phyloP scores from a whole-genome alignment of 257 asterid genomes.

The Lantana camara region DNA sequence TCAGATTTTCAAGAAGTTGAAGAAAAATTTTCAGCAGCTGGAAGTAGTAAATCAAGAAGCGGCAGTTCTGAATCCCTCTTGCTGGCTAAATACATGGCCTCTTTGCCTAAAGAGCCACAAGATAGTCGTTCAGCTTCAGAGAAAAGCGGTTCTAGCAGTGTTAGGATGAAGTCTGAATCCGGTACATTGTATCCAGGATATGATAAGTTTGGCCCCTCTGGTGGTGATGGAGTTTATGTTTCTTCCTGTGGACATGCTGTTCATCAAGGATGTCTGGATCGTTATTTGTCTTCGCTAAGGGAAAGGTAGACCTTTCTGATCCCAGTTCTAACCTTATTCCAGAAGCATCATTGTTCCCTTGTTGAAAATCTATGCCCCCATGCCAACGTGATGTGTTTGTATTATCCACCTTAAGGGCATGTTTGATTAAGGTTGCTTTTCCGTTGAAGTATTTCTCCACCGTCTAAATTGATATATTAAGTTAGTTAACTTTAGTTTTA shows the following conservation, averaged over 20 bases:
- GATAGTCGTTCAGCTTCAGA: conserved; percentile 68
- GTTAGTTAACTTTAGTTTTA: neutral
- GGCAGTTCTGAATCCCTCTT: conserved; percentile 51
- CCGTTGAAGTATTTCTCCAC: neutral
- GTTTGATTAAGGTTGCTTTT: neutral
- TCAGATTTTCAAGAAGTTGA: conserved; percentile 29
- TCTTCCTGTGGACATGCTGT: conserved; percentile 99
- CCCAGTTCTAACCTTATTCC: neutral
- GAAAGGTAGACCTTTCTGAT: conserved; percentile 65
- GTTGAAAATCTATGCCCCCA: no score
- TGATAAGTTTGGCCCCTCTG: conserved; percentile 66
- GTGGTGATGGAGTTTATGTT: conserved; percentile 77
- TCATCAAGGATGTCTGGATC: conserved; percentile 96
- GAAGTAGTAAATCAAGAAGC: conserved; percentile 37
- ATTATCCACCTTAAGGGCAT: conserved; percentile 5
- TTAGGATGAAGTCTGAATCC: conserved; percentile 42
- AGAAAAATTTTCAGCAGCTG: conserved; percentile 39
- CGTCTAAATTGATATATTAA: neutral
- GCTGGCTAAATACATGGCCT: conserved; percentile 81
- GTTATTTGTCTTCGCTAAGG: conserved; percentile 81
- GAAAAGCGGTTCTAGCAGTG: conserved; percentile 38
- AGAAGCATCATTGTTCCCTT: conserved; percentile 6
- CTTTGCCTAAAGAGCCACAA: conserved; percentile 59
- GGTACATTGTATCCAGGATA: conserved; percentile 38
- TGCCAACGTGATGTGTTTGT: conserved; percentile 9